These are phyloP conservation scores for Flaveria bidentis DNA, from an alignment of 129 eudicot species.

Conservation along the genomic window DNA sequence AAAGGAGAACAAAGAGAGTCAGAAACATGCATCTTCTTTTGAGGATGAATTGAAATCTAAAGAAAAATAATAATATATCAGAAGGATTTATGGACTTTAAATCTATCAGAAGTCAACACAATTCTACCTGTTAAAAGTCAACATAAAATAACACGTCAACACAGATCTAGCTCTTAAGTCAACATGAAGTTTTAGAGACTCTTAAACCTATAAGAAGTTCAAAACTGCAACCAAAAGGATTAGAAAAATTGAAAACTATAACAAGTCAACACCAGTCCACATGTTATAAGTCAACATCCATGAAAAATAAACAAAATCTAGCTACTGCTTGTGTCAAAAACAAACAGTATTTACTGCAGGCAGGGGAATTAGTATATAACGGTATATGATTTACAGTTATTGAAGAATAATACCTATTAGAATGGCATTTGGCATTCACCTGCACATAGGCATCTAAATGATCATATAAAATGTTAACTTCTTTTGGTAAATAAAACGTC, in stretches of 20 bases:
- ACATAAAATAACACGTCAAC: conserved; percentile 8
- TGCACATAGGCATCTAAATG: conserved; percentile 49
- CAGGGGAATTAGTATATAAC: conserved; percentile 12
- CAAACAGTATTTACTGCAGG: not conserved
- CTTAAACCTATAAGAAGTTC: conserved; percentile 14
- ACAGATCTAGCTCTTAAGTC: not conserved
- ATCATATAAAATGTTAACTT: conserved; percentile 21
- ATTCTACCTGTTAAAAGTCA: conserved; percentile 22
- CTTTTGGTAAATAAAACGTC: conserved; percentile 4
- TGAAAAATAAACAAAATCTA: not conserved
- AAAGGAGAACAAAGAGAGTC: not conserved
- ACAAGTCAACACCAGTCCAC: conserved; percentile 20
- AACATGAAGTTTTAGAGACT: not conserved
- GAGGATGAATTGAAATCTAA: not conserved
- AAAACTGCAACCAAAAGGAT: conserved; percentile 11
- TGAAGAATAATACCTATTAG: conserved; percentile 46
- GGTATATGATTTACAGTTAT: conserved; percentile 6
- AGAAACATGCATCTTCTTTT: not conserved
- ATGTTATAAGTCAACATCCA: conserved; percentile 13
- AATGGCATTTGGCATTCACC: conserved; percentile 44
- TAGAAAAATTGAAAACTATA: not conserved
- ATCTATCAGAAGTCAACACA: conserved; percentile 14
- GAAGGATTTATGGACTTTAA: conserved; percentile 9
- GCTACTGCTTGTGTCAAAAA: conserved; percentile 25
- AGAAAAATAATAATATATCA: not conserved